Conservation (phyloP, 768 basidiomycete genomes). For the Mycena pura region DNA sequence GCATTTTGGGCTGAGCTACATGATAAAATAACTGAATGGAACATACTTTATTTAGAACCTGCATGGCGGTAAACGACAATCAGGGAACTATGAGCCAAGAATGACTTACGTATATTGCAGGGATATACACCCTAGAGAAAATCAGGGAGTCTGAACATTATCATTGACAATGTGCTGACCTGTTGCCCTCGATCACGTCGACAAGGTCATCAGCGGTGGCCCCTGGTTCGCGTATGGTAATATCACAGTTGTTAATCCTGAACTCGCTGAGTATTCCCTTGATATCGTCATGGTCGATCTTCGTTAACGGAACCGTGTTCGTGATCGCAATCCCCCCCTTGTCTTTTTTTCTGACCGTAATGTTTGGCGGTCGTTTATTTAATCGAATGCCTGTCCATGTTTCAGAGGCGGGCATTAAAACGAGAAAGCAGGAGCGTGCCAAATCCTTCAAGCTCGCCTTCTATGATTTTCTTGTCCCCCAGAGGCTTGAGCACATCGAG, state of each 20-base stretch:
- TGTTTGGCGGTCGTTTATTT: constrained; percentile 92
- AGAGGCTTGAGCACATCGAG: constrained; percentile 98
- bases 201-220: constrained; percentile 96
- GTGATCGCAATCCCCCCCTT: constrained; percentile 95
- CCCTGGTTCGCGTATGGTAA: constrained; percentile 90
- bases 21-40: neutral
- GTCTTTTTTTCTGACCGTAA: constrained; percentile 85
- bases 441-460: constrained; percentile 95
- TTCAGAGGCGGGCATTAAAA: too few species aligned
- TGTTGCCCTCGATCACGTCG: constrained; percentile 96
- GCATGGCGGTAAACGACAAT: constrained; percentile 3
- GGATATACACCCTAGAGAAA: constrained; percentile 83
- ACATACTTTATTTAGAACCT: constrained; percentile 85
- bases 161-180: constrained; percentile 50
- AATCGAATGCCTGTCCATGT: too few species aligned
- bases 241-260: constrained; percentile 84
- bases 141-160: neutral
- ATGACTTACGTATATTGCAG: constrained; percentile 80
- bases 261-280: constrained; percentile 95
- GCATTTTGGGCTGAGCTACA: constrained; percentile 1
- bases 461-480: constrained; percentile 91
- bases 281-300: constrained; percentile 95
- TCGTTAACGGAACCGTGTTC: constrained; percentile 92
- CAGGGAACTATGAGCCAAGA: neutral
- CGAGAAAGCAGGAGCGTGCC: too few species aligned